Percentiles rank a stretch among this genome's conserved stretches.
Evolutionary conservation across 2,329 filamentous ascomycete species (phyloP).

Genomic region (Penicillium sp.): DNA sequence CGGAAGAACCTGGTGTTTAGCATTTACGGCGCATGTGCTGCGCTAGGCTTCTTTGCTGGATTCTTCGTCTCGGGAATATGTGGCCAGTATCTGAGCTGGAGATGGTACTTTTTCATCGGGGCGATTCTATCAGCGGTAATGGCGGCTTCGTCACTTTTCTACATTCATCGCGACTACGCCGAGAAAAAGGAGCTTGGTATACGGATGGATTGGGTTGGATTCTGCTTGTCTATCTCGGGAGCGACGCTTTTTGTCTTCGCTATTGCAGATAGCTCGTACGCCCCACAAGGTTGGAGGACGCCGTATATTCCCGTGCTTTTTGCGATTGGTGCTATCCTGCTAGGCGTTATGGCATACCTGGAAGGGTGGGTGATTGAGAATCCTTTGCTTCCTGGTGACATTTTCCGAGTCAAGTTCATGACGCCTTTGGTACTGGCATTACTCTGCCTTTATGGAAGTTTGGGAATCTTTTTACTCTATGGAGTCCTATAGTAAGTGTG

Average conservation of each 20-base stretch:
- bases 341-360: constrained; percentile 65
- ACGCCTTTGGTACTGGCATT: constrained; percentile 61
- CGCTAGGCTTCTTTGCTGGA: constrained; percentile 55
- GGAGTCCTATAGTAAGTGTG: constrained; percentile 64
- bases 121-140: constrained; percentile 55
- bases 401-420: constrained; percentile 73
- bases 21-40: constrained; percentile 56
- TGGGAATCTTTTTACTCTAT: constrained; percentile 71
- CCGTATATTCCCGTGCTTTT: constrained; percentile 71
- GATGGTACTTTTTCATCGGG: constrained; percentile 71
- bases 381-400: constrained; percentile 68
- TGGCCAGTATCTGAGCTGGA: constrained; percentile 58
- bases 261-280: constrained; percentile 71
- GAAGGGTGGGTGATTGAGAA: constrained; percentile 69
- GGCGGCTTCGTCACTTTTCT: constrained; percentile 46
- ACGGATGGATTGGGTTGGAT: constrained; percentile 71
- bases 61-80: constrained; percentile 66
- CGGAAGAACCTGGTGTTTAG: constrained; percentile 69
- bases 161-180: constrained; percentile 48
- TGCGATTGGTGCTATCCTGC: constrained; percentile 60
- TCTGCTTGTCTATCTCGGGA: constrained; percentile 62
- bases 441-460: constrained; percentile 67
- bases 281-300: constrained; percentile 69
- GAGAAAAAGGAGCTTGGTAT: constrained; percentile 42
- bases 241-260: constrained; percentile 72